A percentile compares a stretch with the other conserved stretches of the same genome.
Evolutionary conservation across 257 asterid species (phyloP).

Genomic region (Ballota nigra): DNA sequence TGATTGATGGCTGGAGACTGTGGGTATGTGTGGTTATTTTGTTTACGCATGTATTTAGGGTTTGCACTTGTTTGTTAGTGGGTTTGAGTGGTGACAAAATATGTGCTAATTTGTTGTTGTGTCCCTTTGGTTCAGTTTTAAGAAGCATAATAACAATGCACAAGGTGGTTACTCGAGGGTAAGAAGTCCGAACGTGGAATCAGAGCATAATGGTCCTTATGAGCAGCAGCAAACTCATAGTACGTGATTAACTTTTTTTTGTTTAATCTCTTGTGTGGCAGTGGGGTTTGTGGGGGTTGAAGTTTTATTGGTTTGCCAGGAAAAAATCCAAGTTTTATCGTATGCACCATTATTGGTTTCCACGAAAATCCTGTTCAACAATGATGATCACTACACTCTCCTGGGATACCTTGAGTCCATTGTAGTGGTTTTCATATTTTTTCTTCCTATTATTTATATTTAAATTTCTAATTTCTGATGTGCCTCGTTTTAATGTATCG

Average conservation of each 20-base stretch:
- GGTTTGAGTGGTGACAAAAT: background rate
- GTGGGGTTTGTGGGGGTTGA: background rate
- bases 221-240: conserved; percentile 36
- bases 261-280: background rate
- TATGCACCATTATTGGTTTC: background rate
- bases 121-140: conserved; percentile 34
- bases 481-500: background rate
- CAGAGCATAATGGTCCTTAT: conserved; percentile 57
- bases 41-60: conserved; percentile 18
- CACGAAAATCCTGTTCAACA: background rate
- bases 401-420: background rate
- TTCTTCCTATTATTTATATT: background rate
- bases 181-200: conserved; percentile 37
- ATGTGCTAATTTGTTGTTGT: conserved; percentile 12
- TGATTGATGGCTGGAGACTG: background rate
- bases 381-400: background rate
- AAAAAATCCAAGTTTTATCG: background rate
- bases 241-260: conserved; percentile 12
- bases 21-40: background rate
- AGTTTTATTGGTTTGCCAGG: background rate
- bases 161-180: conserved; percentile 48
- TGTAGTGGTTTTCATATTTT: background rate
- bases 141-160: conserved; percentile 51
- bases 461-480: background rate
- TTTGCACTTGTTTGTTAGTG: background rate